phyloP scores from a whole-genome alignment of 768 basidiomycete genomes.

The Psilocybe cyanescens region DNA sequence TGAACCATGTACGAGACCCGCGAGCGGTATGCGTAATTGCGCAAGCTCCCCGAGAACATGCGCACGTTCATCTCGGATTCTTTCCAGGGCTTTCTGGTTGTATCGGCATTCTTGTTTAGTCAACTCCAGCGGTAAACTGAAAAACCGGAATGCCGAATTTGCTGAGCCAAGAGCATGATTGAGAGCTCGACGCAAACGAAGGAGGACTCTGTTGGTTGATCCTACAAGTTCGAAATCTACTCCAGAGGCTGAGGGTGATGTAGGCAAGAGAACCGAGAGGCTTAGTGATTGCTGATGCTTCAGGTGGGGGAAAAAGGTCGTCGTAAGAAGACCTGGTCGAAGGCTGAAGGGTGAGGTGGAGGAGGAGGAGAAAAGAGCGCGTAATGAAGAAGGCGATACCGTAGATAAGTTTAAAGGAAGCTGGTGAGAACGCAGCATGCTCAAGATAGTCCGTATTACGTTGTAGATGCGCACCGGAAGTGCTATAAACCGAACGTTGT shows the following conservation, averaged over 20 bases:
- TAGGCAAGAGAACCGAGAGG: slow-evolving; percentile 24
- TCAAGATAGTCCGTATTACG: slow-evolving; percentile 41
- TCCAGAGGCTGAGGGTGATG: slow-evolving; percentile 1
- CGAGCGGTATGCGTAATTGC: slow-evolving; percentile 50
- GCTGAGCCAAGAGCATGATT: slow-evolving; percentile 11
- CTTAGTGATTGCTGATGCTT: slow-evolving; percentile 20
- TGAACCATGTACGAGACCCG: slow-evolving; percentile 18
- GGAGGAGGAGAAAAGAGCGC: slow-evolving; percentile 48
- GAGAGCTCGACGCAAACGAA: not conserved
- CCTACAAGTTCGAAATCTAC: slow-evolving; percentile 5
- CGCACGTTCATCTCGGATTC: slow-evolving; percentile 69
- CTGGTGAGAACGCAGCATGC: slow-evolving; percentile 44
- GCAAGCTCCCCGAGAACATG: slow-evolving; percentile 67
- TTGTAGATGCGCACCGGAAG: slow-evolving; percentile 46
- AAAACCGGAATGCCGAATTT: slow-evolving; percentile 26
- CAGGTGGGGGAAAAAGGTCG: slow-evolving; percentile 72
- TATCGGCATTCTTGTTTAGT: slow-evolving; percentile 68
- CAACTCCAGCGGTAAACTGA: slow-evolving; percentile 61
- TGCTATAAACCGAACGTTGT: slow-evolving; percentile 35
- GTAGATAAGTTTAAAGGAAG: slow-evolving; percentile 49
- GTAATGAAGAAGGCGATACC: slow-evolving; percentile 52
- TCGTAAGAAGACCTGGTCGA: slow-evolving; percentile 54
- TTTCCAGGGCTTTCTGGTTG: slow-evolving; percentile 63
- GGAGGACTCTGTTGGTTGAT: not conserved
- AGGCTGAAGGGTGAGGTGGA: slow-evolving; percentile 41